These are phyloP conservation scores for Aspergillus brunneoviolaceus DNA, from an alignment of 2,329 filamentous ascomycete genomes.

Conservation along the genomic window DNA sequence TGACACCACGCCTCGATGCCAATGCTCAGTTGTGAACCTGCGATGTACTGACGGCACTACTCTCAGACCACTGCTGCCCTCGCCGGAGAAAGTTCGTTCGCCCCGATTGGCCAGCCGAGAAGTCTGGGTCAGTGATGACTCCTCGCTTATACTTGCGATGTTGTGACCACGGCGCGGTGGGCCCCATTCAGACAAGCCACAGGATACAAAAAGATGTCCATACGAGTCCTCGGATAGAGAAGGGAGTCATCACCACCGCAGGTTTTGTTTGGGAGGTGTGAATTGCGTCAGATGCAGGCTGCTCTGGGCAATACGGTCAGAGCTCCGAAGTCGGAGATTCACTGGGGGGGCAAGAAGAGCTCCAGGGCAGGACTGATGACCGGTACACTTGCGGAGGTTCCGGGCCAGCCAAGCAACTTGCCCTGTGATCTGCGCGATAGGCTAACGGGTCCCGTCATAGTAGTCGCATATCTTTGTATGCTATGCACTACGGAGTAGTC, in stretches of 20 bases:
- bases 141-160: background rate
- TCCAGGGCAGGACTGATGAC: background rate
- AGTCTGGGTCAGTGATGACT: background rate
- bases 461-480: background rate
- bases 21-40: background rate
- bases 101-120: background rate
- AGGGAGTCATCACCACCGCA: background rate
- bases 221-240: background rate
- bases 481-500: too few species aligned
- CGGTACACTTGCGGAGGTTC: slow-evolving; percentile 1
- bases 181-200: background rate
- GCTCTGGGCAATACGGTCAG: slow-evolving; percentile 14
- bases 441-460: background rate
- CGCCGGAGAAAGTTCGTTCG: background rate
- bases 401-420: background rate
- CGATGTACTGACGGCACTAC: too few species aligned
- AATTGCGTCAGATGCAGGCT: background rate
- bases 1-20: background rate
- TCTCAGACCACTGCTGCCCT: background rate
- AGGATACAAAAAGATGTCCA: background rate
- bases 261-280: background rate
- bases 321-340: slow-evolving; percentile 16
- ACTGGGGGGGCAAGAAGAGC: background rate
- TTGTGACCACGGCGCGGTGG: background rate
- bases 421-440: slow-evolving; percentile 9